Evolutionary conservation across 192 early-diverging fungal genomes (phyloP), one percentile per base, ranked within the genome.

Genomic region (Backusella liffmaniae): DNA sequence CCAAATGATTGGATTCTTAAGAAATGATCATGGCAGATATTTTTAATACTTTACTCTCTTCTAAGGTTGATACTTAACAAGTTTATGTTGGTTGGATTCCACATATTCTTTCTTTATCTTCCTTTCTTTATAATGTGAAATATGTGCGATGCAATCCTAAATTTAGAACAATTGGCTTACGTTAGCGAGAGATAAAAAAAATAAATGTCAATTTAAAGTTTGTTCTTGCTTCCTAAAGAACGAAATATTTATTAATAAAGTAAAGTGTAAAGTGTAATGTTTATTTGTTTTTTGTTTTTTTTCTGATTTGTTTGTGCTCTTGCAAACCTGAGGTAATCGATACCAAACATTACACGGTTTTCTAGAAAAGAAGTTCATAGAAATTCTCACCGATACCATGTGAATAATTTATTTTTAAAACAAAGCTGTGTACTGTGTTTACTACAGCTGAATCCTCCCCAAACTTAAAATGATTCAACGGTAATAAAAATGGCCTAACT

Each of bases 351-450:
- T 29, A 13, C 3, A 29, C 29, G 10, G 5, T 62, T 29, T 62
- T 62, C 56, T 62, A 12, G 56, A 62, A 12, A 26, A 26, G 10
- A 29, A 26, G 56, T 29, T 23, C 23, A n/a, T 29, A 62, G 26
- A 62, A 62, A 62, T 62, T 62, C 56, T 62, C 56, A 62, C 56
- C 56, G 26, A 62, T 62, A 62, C 56, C 56, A 62, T 62, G 56
- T 62, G 56, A 62, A 62, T 62, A 62, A 62, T 23, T 62, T 62
- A 12, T 62, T 29, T 29, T 62, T 62, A 62, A 59, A 59, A 59
- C 23, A 59, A 59, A 59, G 23, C 46, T n/a, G 5, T 49, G 46
- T 49, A 49, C 5, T n/a, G 18, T 49, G 18, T 49, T 49, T 49
- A 5, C 16, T n/a, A 49, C 16, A 1, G 46, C 6, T 49, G 46